These are phyloP conservation scores for Fennellomyces sp. DNA, from an alignment of 371 early-diverging fungal species.

Conservation along the genomic window DNA sequence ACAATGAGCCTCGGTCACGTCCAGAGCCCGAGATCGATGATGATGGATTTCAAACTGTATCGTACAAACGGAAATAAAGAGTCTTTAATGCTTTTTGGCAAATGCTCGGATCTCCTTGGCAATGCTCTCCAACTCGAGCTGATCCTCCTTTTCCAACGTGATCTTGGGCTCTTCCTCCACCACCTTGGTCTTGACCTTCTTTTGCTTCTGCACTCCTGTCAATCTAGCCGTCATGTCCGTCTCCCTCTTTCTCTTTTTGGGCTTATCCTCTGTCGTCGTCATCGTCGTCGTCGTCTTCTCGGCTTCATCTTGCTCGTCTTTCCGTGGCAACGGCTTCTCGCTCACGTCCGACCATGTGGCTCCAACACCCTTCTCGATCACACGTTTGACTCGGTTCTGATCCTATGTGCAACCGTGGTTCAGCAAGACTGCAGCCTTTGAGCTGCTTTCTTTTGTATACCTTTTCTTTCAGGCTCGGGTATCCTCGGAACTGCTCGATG, in stretches of 20 bases:
- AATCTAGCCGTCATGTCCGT: conserved; percentile 17
- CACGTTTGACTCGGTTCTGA: conserved; percentile 42
- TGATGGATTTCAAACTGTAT: conserved; percentile 17
- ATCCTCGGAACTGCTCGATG: conserved; percentile 46
- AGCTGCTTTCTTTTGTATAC: background rate
- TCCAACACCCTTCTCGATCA: conserved; percentile 51
- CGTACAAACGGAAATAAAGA: conserved; percentile 8
- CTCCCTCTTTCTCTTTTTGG: conserved; percentile 34
- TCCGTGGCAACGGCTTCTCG: conserved; percentile 20
- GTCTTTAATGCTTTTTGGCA: conserved; percentile 3
- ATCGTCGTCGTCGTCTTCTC: conserved; percentile 25
- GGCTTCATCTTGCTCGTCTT: conserved; percentile 3
- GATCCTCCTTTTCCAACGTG: conserved; percentile 4
- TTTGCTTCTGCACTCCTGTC: conserved; percentile 4
- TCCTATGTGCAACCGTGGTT: too few species aligned
- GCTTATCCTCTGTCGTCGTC: conserved; percentile 39
- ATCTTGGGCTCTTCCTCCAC: background rate
- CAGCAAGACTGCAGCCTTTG: too few species aligned
- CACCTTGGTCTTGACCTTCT: conserved; percentile 8
- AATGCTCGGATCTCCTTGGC: conserved; percentile 12
- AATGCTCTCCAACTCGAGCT: conserved; percentile 10
- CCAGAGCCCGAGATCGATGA: conserved; percentile 16
- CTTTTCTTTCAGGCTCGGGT: conserved; percentile 32
- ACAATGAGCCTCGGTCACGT: conserved; percentile 6
- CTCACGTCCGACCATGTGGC: conserved; percentile 39